A percentile compares a stretch with the other conserved stretches of the same genome.
Evolutionary conservation across 306 rosid species (phyloP).

Genomic region (Dalbergia cultrata): DNA sequence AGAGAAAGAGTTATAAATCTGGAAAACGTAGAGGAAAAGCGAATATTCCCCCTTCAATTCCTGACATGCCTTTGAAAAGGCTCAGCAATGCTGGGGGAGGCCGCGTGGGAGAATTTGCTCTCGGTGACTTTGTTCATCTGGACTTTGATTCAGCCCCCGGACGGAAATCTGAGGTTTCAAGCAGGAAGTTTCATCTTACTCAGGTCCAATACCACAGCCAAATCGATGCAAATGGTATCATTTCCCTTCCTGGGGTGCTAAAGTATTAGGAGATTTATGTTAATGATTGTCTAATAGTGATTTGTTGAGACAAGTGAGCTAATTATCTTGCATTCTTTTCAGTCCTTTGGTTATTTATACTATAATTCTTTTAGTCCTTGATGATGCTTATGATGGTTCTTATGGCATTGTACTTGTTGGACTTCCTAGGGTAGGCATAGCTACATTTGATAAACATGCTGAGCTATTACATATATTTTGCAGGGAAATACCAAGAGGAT

Average conservation of each 20-base stretch:
- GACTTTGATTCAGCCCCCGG: constrained; percentile 64
- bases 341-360: constrained; percentile 20
- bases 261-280: constrained; percentile 30
- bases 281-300: background rate
- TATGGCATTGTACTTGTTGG: constrained; percentile 17
- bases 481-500: constrained; percentile 81
- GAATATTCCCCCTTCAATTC: constrained; percentile 49
- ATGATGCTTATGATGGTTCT: constrained; percentile 19
- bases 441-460: constrained; percentile 37
- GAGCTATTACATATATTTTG: constrained; percentile 5
- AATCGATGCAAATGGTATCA: constrained; percentile 67
- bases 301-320: background rate
- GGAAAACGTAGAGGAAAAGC: constrained; percentile 57
- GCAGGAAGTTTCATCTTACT: constrained; percentile 70
- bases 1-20: constrained; percentile 48
- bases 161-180: constrained; percentile 78
- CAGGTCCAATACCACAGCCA: constrained; percentile 82
- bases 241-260: constrained; percentile 11
- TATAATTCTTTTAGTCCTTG: background rate
- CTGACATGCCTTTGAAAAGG: constrained; percentile 60
- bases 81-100: constrained; percentile 56
- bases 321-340: constrained; percentile 21
- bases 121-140: constrained; percentile 70
- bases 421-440: constrained; percentile 27
- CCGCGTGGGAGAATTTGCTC: constrained; percentile 55